Conservation (phyloP, 768 basidiomycete species). For the Tephrocybe sp. region DNA sequence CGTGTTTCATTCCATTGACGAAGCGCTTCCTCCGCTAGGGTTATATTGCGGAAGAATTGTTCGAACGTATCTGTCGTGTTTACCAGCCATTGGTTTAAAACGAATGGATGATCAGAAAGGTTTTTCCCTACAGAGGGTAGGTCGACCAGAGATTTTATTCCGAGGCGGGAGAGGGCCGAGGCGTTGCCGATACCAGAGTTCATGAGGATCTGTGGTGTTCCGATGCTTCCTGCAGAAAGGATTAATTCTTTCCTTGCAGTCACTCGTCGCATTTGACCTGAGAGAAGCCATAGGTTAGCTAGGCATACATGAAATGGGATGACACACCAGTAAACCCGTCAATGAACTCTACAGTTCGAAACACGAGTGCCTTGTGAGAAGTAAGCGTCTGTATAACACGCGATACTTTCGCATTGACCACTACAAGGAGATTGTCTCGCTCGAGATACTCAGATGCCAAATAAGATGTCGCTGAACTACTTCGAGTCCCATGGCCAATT, state of each 20-base stretch:
- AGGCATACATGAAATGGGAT: background rate
- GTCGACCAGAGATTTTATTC: conserved; percentile 9
- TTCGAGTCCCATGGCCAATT: conserved; percentile 9
- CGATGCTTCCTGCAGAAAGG: conserved; percentile 28
- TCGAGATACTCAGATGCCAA: conserved; percentile 15
- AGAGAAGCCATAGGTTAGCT: background rate
- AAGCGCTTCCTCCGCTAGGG: conserved; percentile 8
- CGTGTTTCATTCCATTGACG: conserved; percentile 18
- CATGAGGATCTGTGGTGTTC: conserved; percentile 20
- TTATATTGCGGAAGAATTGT: conserved; percentile 6
- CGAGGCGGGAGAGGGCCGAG: background rate
- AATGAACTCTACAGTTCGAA: background rate
- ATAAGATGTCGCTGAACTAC: conserved; percentile 19
- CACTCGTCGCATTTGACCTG: conserved; percentile 4
- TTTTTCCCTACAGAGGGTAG: conserved; percentile 17
- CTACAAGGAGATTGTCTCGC: conserved; percentile 24
- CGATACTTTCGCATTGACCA: conserved; percentile 22
- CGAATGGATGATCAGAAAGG: conserved; percentile 11
- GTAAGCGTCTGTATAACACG: conserved; percentile 13
- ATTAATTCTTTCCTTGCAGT: conserved; percentile 10
- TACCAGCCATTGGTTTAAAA: background rate
- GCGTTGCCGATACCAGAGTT: conserved; percentile 2
- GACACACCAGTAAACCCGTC: background rate
- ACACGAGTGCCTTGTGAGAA: background rate
- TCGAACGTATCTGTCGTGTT: conserved; percentile 15